A percentile compares a stretch with the other conserved stretches of the same genome.
Conservation (phyloP, 2,329 filamentous ascomycete species). For the Leptographium galeiforme region DNA sequence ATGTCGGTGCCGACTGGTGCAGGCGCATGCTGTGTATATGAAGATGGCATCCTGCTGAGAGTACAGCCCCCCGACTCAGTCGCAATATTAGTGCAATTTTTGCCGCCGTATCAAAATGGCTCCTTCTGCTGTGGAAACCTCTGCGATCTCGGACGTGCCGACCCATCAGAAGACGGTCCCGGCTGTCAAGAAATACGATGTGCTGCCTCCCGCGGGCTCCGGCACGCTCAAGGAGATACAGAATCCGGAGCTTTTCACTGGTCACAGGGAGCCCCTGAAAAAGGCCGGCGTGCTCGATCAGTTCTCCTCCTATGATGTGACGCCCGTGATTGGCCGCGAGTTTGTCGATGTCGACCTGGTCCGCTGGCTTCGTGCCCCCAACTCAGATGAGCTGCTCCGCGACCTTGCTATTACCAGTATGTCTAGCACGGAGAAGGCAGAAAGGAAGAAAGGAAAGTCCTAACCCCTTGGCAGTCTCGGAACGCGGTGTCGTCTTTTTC, state of each 20-base stretch:
- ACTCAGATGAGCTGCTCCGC: conserved; percentile 40
- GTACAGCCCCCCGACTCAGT: too few relatives aligned
- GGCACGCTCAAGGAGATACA: background rate
- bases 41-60: too few relatives aligned
- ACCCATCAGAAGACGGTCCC: background rate
- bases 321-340: conserved; percentile 42
- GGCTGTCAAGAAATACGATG: background rate
- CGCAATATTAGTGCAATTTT: too few relatives aligned
- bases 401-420: conserved; percentile 49
- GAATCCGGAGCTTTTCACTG: background rate
- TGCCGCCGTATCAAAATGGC: too few relatives aligned
- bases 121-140: too few relatives aligned
- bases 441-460: background rate
- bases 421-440: conserved; percentile 3
- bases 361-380: conserved; percentile 38
- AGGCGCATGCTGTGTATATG: too few relatives aligned
- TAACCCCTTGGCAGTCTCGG: conserved; percentile 22
- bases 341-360: conserved; percentile 35
- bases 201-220: background rate
- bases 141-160: too few relatives aligned
- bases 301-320: conserved; percentile 33
- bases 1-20: too few relatives aligned
- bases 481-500: conserved; percentile 40
- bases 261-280: conserved; percentile 1
- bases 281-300: conserved; percentile 25